Base-by-base conservation (phyloP, 352 stramenopile species). In the Phytophthora macrochlamydospora region DNA sequence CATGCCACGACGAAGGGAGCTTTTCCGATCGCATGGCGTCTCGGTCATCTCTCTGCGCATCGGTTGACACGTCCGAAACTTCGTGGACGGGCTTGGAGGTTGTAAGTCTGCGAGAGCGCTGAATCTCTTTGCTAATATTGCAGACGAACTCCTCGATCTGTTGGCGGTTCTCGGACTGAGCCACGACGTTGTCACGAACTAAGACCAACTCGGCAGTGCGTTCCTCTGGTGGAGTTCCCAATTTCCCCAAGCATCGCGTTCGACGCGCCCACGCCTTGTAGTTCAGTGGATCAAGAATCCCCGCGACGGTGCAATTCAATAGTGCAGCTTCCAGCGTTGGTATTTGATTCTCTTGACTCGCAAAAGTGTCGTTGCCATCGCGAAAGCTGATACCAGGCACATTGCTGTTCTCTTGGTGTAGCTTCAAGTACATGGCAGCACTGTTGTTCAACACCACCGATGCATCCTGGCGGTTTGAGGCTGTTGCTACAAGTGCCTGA, bases 281-380 rank as follows among this genome's bases (percentile, higher is more conserved):
- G 46, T 64, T 64, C n/a, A 59, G 42, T 4, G 49, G 58, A 28
- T 65, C 58, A n/a, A 65, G 35, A 24, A 65, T 59, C 0, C 58
- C 58, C 24, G 58, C 58, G 7, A 65, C 58, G 5, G 49, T 48
- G 32, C 58, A 49, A 24, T 59, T 65, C 9, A 65, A 11, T 38
- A 59, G 14, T 18, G 38, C 58, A 30, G 44, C 13, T 9, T 65
- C 58, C 13, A 31, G 6, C 13, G 33, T 52, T 12, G 49, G 38
- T 3, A 59, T n/a, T 8, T 33, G 12, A 13, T 18, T n/a, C 8
- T 40, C 14, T 13, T 18, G 24, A 14, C 28, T 37, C 7, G 30
- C 6, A 12, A 29, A 52, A 52, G 46, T 14, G 28, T 13, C 4
- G 1, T 18, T 18, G 8, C 14, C 1, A 9, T 28, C 4, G 4